Base-by-base conservation (phyloP, 2,329 filamentous ascomycete species). In the Fusarium camptoceras region DNA sequence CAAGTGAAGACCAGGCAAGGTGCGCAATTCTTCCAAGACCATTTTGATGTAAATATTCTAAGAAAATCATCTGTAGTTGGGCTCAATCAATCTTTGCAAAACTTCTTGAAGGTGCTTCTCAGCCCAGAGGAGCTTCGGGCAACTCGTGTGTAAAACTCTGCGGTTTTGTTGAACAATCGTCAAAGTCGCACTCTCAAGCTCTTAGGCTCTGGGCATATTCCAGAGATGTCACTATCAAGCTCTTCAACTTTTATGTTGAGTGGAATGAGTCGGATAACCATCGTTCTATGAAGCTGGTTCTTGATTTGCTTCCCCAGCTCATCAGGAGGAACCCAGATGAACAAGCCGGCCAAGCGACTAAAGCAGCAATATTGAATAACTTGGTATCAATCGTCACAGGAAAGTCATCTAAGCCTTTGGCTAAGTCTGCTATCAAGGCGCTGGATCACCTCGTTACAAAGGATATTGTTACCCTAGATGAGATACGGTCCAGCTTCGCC, bases 391-490 rank as follows among this genome's bases (percentile, higher is more conserved):
- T 91, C 16, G 84, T 92, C 43, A 83, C 85, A 24, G 85, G 87
- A 59, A 84, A 87, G 64, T 88, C 88, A 34, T 84, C 88, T 18
- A 89, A 87, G 68, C 86, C 89, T 12, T 83, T 90, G 54, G 88
- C 89, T 42, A 93, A 93, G 76, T 91, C 91, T 37, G 88, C 90
- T 9, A 86, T 94, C 65, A 89, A 90, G 74, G 87, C 87, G 18
- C 80, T 93, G 39, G 89, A 91, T 49, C 86, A 90, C 73, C 86
- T 94, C 59, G 76, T 94, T 6, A 81, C 83, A 49, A 93, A 92
- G 76, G 81, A 83, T 4, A 82, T 90, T 15, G 79, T 91, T 27
- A 81, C 80, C 72, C 73, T 86, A 59, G 75, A 81, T 59, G 80
- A 87, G 61, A 77, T 88, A 31, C 77, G 80, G 14, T 71, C 74